These are phyloP conservation scores for Camelina neglecta DNA, from an alignment of 345 rosid species.

Conservation along the genomic window DNA sequence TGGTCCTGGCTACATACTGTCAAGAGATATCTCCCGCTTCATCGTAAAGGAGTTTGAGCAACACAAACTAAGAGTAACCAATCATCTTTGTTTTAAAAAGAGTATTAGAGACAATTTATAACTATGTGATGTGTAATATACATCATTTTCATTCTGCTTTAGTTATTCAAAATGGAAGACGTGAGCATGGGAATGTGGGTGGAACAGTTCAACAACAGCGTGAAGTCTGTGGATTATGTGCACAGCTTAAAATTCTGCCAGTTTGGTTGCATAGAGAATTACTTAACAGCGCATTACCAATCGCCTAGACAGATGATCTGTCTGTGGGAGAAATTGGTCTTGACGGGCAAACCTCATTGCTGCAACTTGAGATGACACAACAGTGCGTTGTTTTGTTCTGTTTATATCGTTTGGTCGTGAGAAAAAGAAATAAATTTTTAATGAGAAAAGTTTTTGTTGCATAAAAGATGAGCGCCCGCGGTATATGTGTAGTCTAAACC, in stretches of 20 bases:
- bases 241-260: slow-evolving; percentile 80
- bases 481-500: not conserved
- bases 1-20: slow-evolving; percentile 78
- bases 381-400: not conserved
- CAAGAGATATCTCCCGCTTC: slow-evolving; percentile 59
- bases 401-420: not conserved
- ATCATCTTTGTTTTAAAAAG: not conserved
- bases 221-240: slow-evolving; percentile 58
- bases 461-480: not conserved
- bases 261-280: slow-evolving; percentile 70
- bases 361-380: slow-evolving; percentile 68
- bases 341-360: slow-evolving; percentile 54
- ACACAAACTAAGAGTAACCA: slow-evolving; percentile 61
- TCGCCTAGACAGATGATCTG: slow-evolving; percentile 82
- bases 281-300: slow-evolving; percentile 80
- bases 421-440: not conserved
- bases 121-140: slow-evolving; percentile 11
- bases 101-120: slow-evolving; percentile 3
- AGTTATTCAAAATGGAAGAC: slow-evolving; percentile 90
- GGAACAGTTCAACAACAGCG: slow-evolving; percentile 62
- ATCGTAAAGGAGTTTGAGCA: slow-evolving; percentile 68
- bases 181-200: slow-evolving; percentile 95
- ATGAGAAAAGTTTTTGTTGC: not conserved
- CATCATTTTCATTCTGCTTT: slow-evolving; percentile 12
- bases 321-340: slow-evolving; percentile 64